Evolutionary conservation across 352 stramenopile species (phyloP), one percentile per base, ranked within the genome.

Genomic region (Globisporangium camurandrum): DNA sequence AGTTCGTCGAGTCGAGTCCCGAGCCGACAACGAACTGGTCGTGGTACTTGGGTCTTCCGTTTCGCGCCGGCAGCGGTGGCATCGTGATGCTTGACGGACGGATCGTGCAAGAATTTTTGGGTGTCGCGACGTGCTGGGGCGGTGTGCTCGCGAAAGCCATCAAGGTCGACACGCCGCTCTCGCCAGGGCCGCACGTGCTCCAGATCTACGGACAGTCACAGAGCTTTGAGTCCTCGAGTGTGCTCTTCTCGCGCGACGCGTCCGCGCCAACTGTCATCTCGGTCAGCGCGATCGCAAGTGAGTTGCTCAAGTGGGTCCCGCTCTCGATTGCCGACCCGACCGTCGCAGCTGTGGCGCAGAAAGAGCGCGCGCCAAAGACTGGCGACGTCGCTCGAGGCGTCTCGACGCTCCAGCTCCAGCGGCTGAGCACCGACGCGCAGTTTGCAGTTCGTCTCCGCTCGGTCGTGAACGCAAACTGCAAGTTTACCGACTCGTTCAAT

Each of bases 21-120:
- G 57, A 59, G 10, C 39, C 45, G 37, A 71, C 67, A 23, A 59
- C 37, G 27, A n/a, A n/a, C n/a, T 83, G 73, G 73, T 75, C 64
- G 34, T 85, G 70, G 70, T 79, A 68, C 26, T 51, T 85, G 2
- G 73, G 73, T 5, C 49, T 85, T 9, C 73, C 73, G 14, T 78
- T 83, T 43, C 73, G 73, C n/a, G 52, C 51, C 26, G 70, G 73
- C 2, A 67, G 67, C 42, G 73, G 70, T 20, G 68, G 61, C 33
- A 49, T 79, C 0, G 27, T 83, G 27, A 46, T 64, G 19, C 49
- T 85, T 3, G 73, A 85, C 46, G 73, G 73, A 3, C 43, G 64
- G 20, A 34, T 85, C 33, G 44, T 76, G 7, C 66, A 74, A 36
- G 73, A 85, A 2, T 75, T 74, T 22, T 54, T 69, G 23, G 70